phyloP scores from a whole-genome alignment of 179 eudicot genomes.

The Heliamphora pulchella region DNA sequence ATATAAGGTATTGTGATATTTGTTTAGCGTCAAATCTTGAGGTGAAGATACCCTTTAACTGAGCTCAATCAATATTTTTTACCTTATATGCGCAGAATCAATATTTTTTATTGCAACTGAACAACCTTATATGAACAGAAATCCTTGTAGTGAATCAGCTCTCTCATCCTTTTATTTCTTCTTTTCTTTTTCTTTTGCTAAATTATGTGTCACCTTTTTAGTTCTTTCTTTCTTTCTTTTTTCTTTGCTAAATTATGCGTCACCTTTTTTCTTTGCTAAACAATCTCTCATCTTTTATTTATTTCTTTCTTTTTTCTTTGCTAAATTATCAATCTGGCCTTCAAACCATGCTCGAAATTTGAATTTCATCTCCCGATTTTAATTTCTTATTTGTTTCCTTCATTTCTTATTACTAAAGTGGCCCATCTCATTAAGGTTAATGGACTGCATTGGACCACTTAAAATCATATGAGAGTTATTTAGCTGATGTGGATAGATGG shows the following conservation, averaged over 20 bases:
- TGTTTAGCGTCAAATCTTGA: background rate
- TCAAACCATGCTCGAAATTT: background rate
- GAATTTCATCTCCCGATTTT: background rate
- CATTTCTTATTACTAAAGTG: background rate
- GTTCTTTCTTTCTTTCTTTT: background rate
- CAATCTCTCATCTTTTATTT: background rate
- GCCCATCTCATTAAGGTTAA: background rate
- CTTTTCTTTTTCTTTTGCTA: too few relatives aligned
- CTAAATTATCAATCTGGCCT: background rate
- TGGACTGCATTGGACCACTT: background rate
- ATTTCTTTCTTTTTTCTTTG: background rate
- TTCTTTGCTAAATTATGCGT: background rate
- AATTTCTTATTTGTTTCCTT: background rate
- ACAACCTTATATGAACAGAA: background rate
- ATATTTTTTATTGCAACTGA: background rate
- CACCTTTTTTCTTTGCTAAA: background rate
- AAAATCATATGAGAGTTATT: background rate
- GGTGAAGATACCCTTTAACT: background rate
- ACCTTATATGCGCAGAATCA: background rate
- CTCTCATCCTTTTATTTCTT: too few relatives aligned
- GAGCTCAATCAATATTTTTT: background rate
- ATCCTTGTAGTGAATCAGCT: conserved; percentile 3
- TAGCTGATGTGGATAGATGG: background rate
- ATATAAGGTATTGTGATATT: conserved; percentile 51
- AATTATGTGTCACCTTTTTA: too few relatives aligned